phyloP scores from a whole-genome alignment of 202 grass and related monocot genomes.

The Bolboschoenoplectus hybrid region DNA sequence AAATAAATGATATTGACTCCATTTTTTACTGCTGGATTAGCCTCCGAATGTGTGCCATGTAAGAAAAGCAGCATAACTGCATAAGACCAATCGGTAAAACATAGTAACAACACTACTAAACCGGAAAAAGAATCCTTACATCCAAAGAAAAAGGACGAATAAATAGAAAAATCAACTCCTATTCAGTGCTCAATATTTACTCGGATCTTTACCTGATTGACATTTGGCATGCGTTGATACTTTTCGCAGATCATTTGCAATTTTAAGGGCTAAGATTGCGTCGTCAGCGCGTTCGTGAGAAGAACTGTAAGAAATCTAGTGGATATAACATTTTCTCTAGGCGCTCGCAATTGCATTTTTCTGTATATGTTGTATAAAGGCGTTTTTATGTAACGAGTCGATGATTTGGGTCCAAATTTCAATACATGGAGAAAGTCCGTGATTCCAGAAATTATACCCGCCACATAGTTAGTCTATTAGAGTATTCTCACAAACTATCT shows the following conservation, averaged over 20 bases:
- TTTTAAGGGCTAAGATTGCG: background rate
- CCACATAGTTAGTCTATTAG: background rate
- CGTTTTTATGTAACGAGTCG: background rate
- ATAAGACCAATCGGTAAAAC: too few relatives aligned
- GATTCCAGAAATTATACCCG: background rate
- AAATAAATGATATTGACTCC: too few relatives aligned
- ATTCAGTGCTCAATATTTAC: background rate
- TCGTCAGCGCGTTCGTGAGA: background rate
- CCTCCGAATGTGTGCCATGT: too few relatives aligned
- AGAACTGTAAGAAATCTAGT: background rate
- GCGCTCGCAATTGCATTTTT: background rate
- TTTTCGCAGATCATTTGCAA: background rate
- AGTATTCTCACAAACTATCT: background rate
- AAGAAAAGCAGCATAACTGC: too few relatives aligned
- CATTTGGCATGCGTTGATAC: background rate
- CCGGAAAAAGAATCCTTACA: background rate
- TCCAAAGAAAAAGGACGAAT: slow-evolving; percentile 12
- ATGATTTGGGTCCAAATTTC: background rate
- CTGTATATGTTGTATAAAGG: background rate
- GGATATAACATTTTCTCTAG: background rate
- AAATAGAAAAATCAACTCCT: background rate
- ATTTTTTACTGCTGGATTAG: too few relatives aligned
- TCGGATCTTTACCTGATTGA: background rate
- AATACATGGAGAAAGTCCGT: background rate
- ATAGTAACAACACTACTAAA: too few relatives aligned